Evolutionary conservation across 306 rosid genomes (phyloP), one percentile per base, ranked within the genome.

Genomic region (Adenanthera pavonina): DNA sequence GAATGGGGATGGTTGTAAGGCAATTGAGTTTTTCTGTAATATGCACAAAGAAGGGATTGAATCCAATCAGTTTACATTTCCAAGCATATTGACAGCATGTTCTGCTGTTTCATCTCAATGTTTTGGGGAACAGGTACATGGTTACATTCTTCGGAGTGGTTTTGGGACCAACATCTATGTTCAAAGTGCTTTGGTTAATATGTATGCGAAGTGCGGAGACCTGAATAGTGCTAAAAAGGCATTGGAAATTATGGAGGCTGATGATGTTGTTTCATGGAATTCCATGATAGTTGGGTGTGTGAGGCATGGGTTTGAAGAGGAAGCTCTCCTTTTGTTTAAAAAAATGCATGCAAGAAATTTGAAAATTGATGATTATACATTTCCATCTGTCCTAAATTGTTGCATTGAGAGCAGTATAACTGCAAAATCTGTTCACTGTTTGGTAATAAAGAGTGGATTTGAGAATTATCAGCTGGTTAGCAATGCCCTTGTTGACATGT

Each of bases 401-500:
- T 78, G 87, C 79, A 35, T 76, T 61, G 62, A 46, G 78, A 90
- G 90, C 71, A 77, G 72, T 44, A 78, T 69, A 62, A 84, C 76
- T 40, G 85, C 87, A 6, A 86, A 81, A 69, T 81, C 87, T 67
- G 92, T 88, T 75, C 98, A 93, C 70, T 75, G 94, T 76, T 72
- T 93, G 89, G 85, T 88, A 70, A 48, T 92, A 70, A 92, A 95
- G 87, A 87, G 89, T 47, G 97, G 97, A 75, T 92, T 90, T 83
- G 94, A 89, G 85, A 87, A 84, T 74, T 82, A 88, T 83, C 85
- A 72, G 79, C 95, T 84, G 48, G 93, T 93, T 73, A 83, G 87
- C 80, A 95, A 95, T 85, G 97, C 97, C 77, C 93, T 95, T 69
- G 90, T 95, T 60, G 98, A 92, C 84, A 90, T 88, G 93, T 93